Conservation (phyloP, 2,329 filamentous ascomycete species). For the Trichophyton schoenleinii region DNA sequence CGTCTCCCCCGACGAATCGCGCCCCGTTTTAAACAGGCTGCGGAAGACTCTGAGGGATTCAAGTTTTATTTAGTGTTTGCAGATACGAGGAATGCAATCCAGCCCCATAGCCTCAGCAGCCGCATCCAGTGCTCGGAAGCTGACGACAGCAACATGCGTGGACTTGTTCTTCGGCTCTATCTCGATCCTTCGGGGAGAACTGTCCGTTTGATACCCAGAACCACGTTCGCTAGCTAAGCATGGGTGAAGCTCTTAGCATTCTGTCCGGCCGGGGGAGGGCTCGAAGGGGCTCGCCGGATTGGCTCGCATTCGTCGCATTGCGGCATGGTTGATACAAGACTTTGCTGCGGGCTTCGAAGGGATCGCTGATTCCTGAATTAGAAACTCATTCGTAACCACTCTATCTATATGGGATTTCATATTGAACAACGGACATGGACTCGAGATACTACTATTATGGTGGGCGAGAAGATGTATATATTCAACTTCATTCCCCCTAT, state of each 20-base stretch:
- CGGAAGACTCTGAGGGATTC: not conserved
- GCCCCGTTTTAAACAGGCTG: not conserved
- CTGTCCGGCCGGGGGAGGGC: not conserved
- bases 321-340: not conserved
- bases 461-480: not conserved
- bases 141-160: slow-evolving; percentile 1
- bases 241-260: not conserved
- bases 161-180: not conserved
- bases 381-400: too few relatives aligned
- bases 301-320: not conserved
- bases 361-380: too few relatives aligned
- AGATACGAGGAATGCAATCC: not conserved
- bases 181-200: not conserved
- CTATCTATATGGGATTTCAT: not conserved
- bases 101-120: not conserved
- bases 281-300: not conserved
- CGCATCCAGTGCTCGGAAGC: not conserved
- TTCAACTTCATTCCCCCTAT: not conserved
- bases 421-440: not conserved
- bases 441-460: not conserved
- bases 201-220: too few relatives aligned
- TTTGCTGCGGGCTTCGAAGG: not conserved
- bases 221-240: not conserved
- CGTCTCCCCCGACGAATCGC: not conserved
- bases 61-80: not conserved